Percentiles rank a stretch among this genome's conserved stretches.
phyloP scores from a whole-genome alignment of 2,329 filamentous ascomycete species.

The Simplicillium sp. region DNA sequence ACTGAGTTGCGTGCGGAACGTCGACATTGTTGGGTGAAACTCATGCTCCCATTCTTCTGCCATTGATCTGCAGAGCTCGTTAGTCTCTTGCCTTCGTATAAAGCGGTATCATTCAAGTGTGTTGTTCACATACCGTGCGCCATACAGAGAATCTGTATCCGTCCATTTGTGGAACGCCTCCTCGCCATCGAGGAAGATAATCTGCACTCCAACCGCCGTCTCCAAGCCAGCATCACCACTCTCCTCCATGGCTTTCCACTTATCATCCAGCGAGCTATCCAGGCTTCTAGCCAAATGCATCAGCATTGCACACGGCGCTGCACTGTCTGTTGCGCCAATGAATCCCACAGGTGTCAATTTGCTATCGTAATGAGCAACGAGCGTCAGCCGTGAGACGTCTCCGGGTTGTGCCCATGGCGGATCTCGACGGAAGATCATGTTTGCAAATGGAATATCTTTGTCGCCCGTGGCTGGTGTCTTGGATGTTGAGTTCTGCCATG shows the following conservation, averaged over 20 bases:
- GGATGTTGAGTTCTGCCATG: conserved; percentile 84
- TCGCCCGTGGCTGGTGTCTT: conserved; percentile 68
- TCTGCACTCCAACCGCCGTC: conserved; percentile 75
- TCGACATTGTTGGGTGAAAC: conserved; percentile 60
- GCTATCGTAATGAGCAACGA: conserved; percentile 92
- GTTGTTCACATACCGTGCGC: conserved; percentile 52
- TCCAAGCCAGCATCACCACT: conserved; percentile 52
- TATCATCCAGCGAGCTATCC: conserved; percentile 67
- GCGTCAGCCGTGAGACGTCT: conserved; percentile 69
- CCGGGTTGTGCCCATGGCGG: conserved; percentile 71
- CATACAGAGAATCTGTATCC: conserved; percentile 76
- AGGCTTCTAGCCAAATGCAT: conserved; percentile 77
- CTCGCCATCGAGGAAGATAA: conserved; percentile 85
- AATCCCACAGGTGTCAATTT: conserved; percentile 75
- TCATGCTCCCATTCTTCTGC: conserved; percentile 72
- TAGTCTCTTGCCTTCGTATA: conserved; percentile 1
- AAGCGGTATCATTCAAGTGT: background rate
- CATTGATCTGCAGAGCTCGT: conserved; percentile 41
- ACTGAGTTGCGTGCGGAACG: conserved; percentile 62
- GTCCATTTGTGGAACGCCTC: conserved; percentile 84
- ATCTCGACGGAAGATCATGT: conserved; percentile 78
- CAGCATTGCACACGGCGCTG: conserved; percentile 88
- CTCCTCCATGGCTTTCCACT: conserved; percentile 67
- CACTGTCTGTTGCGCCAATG: conserved; percentile 88
- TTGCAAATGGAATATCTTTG: conserved; percentile 69